Base-by-base conservation (phyloP, 768 basidiomycete species). In the Tricholoma furcatifolium region DNA sequence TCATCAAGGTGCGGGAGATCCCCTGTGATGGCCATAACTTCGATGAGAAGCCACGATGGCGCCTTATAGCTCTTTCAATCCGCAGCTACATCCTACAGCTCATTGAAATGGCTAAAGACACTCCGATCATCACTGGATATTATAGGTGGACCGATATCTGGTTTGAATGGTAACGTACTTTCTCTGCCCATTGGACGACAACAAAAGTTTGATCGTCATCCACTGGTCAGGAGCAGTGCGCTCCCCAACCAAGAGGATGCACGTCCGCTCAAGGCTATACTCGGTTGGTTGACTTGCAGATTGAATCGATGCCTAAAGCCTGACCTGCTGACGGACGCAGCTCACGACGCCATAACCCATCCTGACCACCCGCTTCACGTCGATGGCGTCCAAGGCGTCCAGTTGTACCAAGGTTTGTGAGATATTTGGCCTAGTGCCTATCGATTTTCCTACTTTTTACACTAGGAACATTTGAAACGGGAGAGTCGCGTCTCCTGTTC, bases 81-180 rank as follows among this genome's bases (percentile, higher is more conserved):
- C 17, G 24, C 43, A 51, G 34, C 49, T 46, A 20, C 42, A 43
- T 48, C 43, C 24, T 27, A 39, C n/a, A 40, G 40, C 42, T 48
- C 32, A 31, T 50, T 56, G 50, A 50, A 54, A 67, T 66, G 65
- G 56, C 57, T 18, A 60, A 60, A 43, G 67, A 71, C 42, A 62
- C 69, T 23, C 71, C 78, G 4, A 74, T 81, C 4, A 67, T 84
- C 44, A 84, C 79, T 53, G 89, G 89, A 12, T 92, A 86, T 62
- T 92, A 91, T 65, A 74, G 92, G 47, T 93, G 87, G 65, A 90
- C 90, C 0, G 91, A 94, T 67, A 85, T 93, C 47, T 87, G 83
- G 79, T 92, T 84, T 51, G 85, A 91, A 65, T 91, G 87, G 90
- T 87, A 60, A 58, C 62, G 58, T 49, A 38, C 15, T 8, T n/a